These are phyloP conservation scores for Podosphaera aphanis DNA, from an alignment of 2,329 filamentous ascomycete species.

Conservation along the genomic window DNA sequence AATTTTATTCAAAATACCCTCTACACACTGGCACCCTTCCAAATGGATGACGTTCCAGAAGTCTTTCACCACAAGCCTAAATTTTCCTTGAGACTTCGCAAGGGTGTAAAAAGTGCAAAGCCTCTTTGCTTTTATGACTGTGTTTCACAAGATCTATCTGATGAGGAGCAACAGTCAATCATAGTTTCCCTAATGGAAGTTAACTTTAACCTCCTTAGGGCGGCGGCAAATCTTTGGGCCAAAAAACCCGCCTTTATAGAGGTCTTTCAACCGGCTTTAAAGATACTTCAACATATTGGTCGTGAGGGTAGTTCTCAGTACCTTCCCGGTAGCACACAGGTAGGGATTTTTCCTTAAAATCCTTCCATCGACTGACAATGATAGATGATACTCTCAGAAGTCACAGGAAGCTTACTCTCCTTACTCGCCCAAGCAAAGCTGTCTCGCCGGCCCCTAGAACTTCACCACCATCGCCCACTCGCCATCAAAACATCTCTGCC, in stretches of 20 bases:
- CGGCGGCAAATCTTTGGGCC: conserved; percentile 50
- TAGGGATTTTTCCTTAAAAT: conserved; percentile 4
- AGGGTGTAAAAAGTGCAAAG: conserved; percentile 17
- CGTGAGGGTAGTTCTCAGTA: conserved; percentile 27
- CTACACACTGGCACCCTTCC: conserved; percentile 35
- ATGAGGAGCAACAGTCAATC: conserved; percentile 13
- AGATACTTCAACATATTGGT: conserved; percentile 36
- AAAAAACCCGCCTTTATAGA: conserved; percentile 54
- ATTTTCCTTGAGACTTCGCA: conserved; percentile 25
- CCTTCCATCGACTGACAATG: conserved; percentile 5
- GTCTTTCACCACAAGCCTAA: conserved; percentile 35
- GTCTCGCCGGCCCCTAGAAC: conserved; percentile 52
- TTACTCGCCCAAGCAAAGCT: conserved; percentile 38
- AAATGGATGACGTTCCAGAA: conserved; percentile 23
- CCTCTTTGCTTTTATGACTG: conserved; percentile 35
- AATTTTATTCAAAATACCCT: conserved; percentile 62
- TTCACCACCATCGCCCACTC: conserved; percentile 73
- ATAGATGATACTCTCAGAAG: conserved; percentile 10
- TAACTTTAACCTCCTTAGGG: conserved; percentile 39
- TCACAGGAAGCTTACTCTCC: conserved; percentile 22
- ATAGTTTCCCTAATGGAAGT: conserved; percentile 39
- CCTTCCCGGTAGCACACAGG: conserved; percentile 19
- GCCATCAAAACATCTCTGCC: conserved; percentile 74
- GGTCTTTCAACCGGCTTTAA: conserved; percentile 43
- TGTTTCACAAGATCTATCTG: conserved; percentile 12